Percentiles rank a stretch among this genome's conserved stretches.
These are phyloP conservation scores for Aphanomyces cochlioides DNA, from an alignment of 352 stramenopile species.

Conservation along the genomic window DNA sequence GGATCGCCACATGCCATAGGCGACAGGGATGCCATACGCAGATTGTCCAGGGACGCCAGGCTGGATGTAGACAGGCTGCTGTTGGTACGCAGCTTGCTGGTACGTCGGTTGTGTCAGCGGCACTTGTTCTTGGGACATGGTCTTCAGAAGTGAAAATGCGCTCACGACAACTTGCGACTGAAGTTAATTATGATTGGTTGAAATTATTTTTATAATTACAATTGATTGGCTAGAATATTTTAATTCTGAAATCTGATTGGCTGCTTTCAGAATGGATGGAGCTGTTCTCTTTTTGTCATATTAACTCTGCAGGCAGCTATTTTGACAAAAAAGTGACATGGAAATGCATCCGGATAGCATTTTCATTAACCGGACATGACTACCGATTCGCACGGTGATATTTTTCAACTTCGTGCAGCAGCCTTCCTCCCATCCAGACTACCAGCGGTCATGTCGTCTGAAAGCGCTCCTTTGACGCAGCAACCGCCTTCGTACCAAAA, in stretches of 20 bases:
- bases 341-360: too few relatives aligned
- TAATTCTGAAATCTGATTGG: too few relatives aligned
- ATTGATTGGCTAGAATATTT: too few relatives aligned
- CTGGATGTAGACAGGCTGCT: neutral
- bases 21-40: neutral
- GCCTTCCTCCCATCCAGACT: too few relatives aligned
- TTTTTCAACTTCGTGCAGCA: too few relatives aligned
- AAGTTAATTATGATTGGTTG: neutral
- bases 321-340: too few relatives aligned
- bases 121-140: neutral
- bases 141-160: neutral
- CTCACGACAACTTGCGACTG: neutral
- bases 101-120: neutral
- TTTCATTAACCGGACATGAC: too few relatives aligned
- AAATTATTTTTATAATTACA: too few relatives aligned
- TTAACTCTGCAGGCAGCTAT: too few relatives aligned
- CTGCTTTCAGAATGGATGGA: too few relatives aligned
- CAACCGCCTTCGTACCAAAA: constrained; percentile 3
- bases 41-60: neutral
- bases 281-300: too few relatives aligned
- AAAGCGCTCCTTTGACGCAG: neutral
- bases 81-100: neutral
- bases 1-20: constrained; percentile 35
- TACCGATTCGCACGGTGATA: too few relatives aligned
- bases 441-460: neutral